A percentile compares a stretch with the other conserved stretches of the same genome.
Conservation (phyloP, 192 early-diverging fungal species). For the Diversispora epigaea region DNA sequence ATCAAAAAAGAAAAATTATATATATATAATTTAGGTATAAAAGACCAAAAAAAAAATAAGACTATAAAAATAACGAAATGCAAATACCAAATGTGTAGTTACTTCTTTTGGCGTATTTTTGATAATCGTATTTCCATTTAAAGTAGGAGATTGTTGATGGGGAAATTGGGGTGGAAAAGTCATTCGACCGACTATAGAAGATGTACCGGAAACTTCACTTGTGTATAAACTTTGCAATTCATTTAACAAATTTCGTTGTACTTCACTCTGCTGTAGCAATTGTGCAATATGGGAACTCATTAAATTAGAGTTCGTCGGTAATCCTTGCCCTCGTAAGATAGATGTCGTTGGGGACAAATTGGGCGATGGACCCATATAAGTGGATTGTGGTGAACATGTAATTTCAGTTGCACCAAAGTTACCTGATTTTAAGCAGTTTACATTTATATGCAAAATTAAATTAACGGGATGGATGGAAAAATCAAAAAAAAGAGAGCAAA, state of each 20-base stretch:
- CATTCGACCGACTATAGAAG: neutral
- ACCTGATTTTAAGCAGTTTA: neutral
- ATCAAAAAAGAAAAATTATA: slow-evolving; percentile 18
- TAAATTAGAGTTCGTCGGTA: slow-evolving; percentile 24
- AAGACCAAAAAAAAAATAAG: neutral
- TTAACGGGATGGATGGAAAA: neutral
- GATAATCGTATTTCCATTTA: neutral
- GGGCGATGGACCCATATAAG: slow-evolving; percentile 33
- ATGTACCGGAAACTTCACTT: neutral
- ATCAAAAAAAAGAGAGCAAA: slow-evolving; percentile 1
- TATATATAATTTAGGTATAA: neutral
- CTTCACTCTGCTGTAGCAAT: slow-evolving; percentile 51
- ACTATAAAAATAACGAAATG: neutral
- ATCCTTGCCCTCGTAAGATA: slow-evolving; percentile 38
- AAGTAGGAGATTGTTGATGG: neutral
- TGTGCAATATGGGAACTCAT: slow-evolving; percentile 40
- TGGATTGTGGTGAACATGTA: slow-evolving; percentile 37
- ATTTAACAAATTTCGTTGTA: slow-evolving; percentile 40
- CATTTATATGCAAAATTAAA: neutral
- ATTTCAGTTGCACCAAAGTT: slow-evolving; percentile 21
- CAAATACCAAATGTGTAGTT: slow-evolving; percentile 4
- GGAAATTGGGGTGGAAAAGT: neutral
- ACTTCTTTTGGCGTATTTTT: neutral
- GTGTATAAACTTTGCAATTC: slow-evolving; percentile 37
- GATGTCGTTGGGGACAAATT: slow-evolving; percentile 44